phyloP scores from a whole-genome alignment of 345 rosid genomes.

The Rhizophora mangle region DNA sequence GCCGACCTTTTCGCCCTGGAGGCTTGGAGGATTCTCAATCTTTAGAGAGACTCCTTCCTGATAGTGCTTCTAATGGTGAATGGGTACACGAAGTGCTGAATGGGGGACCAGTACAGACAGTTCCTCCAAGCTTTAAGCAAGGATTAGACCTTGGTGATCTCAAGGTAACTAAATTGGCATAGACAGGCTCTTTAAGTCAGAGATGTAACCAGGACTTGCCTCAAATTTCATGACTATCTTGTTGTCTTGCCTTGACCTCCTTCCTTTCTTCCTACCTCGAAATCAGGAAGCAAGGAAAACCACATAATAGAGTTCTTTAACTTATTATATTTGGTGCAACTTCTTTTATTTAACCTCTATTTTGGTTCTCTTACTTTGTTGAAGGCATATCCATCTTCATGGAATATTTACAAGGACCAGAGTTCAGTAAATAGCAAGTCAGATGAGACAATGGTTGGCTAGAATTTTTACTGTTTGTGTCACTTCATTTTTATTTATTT shows the following conservation, averaged over 20 bases:
- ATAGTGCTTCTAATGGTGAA: constrained; percentile 69
- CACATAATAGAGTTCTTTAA: background rate
- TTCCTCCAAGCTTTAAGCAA: constrained; percentile 81
- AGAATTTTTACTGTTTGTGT: constrained; percentile 5
- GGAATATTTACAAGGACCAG: constrained; percentile 72
- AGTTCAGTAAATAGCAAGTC: constrained; percentile 32
- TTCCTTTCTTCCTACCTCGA: too few relatives aligned
- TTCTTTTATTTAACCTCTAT: background rate
- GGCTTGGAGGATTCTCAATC: constrained; percentile 75
- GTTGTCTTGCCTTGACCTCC: too few relatives aligned
- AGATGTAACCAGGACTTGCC: too few relatives aligned
- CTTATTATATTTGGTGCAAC: background rate
- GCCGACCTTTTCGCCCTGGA: constrained; percentile 95
- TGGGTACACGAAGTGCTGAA: constrained; percentile 74
- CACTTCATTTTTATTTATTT: constrained; percentile 1
- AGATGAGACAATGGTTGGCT: constrained; percentile 66
- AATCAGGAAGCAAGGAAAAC: background rate
- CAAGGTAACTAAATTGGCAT: constrained; percentile 42
- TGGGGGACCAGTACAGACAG: constrained; percentile 64
- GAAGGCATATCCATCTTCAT: constrained; percentile 62
- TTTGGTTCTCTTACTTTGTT: constrained; percentile 20
- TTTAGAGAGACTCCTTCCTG: constrained; percentile 59
- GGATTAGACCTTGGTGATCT: constrained; percentile 81
- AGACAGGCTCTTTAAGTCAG: background rate
- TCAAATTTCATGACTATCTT: too few relatives aligned